Evolutionary conservation across 768 basidiomycete genomes (phyloP).

Genomic region (Boletus patriciae): DNA sequence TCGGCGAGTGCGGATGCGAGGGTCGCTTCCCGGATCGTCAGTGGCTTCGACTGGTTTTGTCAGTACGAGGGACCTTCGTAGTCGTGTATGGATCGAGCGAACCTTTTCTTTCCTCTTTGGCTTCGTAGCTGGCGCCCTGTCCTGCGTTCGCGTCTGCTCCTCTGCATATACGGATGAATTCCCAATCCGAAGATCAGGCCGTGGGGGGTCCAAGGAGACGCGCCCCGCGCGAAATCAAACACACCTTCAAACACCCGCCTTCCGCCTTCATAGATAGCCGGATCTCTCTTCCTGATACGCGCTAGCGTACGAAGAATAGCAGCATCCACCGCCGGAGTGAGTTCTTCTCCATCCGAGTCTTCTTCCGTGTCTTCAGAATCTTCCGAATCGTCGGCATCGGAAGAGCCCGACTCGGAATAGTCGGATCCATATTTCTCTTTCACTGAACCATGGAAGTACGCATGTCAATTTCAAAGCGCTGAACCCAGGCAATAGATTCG

Average conservation of each 20-base stretch:
- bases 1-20: conserved; percentile 59
- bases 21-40: conserved; percentile 73
- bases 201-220: no score
- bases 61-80: not conserved
- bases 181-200: no score
- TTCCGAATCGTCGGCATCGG: conserved; percentile 38
- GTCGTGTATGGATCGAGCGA: conserved; percentile 1
- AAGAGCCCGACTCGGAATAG: conserved; percentile 37
- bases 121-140: conserved; percentile 24
- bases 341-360: conserved; percentile 75
- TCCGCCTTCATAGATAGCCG: conserved; percentile 25
- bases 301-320: conserved; percentile 63
- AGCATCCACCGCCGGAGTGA: conserved; percentile 83
- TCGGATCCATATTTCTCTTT: conserved; percentile 45
- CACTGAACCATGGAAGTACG: conserved; percentile 42
- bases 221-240: not conserved
- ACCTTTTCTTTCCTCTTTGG: conserved; percentile 54
- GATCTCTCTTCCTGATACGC: conserved; percentile 73
- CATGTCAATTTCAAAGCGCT: not conserved
- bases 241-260: conserved; percentile 25
- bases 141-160: conserved; percentile 54
- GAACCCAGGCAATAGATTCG: not conserved
- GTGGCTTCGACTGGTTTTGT: conserved; percentile 56
- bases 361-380: conserved; percentile 81
- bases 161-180: conserved; percentile 41